Evolutionary conservation across 106 monocot species (phyloP).

Genomic region (Chionographis japonica): DNA sequence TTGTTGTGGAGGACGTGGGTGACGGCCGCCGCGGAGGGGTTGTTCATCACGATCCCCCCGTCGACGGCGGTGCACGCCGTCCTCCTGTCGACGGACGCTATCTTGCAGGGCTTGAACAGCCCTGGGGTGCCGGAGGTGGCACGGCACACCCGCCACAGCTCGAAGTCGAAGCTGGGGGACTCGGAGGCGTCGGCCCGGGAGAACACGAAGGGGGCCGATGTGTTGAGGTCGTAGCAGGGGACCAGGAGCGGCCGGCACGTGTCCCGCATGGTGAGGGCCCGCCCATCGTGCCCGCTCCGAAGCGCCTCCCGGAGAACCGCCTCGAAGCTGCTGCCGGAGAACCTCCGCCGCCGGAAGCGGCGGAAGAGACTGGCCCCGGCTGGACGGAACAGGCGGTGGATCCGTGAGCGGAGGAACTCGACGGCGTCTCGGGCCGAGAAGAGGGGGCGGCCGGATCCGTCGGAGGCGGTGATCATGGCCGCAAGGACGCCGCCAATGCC

Average conservation of each 20-base stretch:
- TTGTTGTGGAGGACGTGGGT: constrained; percentile 43
- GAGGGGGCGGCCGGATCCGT: constrained; percentile 3
- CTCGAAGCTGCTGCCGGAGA: constrained; percentile 24
- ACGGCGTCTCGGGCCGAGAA: constrained; percentile 28
- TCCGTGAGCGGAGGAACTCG: constrained; percentile 4
- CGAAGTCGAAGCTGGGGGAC: constrained; percentile 27
- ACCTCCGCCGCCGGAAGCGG: background rate
- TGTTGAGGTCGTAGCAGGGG: constrained; percentile 40
- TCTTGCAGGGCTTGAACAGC: constrained; percentile 13
- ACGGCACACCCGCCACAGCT: constrained; percentile 29
- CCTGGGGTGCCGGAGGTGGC: constrained; percentile 23
- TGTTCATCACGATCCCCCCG: constrained; percentile 40
- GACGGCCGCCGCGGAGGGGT: constrained; percentile 34
- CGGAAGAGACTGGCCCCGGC: background rate
- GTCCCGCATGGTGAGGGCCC: constrained; percentile 17
- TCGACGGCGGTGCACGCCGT: constrained; percentile 23
- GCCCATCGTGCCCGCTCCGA: background rate
- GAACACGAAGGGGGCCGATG: constrained; percentile 34
- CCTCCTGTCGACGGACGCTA: constrained; percentile 25
- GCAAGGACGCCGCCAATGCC: constrained; percentile 39
- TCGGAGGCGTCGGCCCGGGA: constrained; percentile 31
- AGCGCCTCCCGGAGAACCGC: constrained; percentile 2
- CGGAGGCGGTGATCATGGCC: constrained; percentile 17
- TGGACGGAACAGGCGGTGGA: constrained; percentile 6
- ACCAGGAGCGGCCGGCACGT: constrained; percentile 23